Percentiles rank a stretch among this genome's conserved stretches.
These are phyloP conservation scores for Tillandsia leiboldiana DNA, from an alignment of 176 grass and related monocot species.

Conservation along the genomic window DNA sequence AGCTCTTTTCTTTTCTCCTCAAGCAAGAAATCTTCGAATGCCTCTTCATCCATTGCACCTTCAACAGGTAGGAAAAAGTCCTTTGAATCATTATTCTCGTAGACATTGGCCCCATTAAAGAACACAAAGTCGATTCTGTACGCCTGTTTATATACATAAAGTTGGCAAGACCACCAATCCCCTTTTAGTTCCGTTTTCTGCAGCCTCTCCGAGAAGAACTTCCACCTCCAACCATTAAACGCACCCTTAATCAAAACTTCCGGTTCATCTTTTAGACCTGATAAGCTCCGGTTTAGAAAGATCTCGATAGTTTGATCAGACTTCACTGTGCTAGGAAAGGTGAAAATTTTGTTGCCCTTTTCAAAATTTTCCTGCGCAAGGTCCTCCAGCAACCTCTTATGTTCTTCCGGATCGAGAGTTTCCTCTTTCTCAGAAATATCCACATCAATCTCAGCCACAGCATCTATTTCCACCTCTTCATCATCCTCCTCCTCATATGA, in stretches of 20 bases:
- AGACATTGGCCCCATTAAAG: conserved; percentile 56
- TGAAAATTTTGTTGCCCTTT: conserved; percentile 46
- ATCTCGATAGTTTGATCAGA: conserved; percentile 43
- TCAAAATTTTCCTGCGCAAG: conserved; percentile 60
- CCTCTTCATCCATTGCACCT: conserved; percentile 50
- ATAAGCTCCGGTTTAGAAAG: conserved; percentile 59
- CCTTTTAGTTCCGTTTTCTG: conserved; percentile 58
- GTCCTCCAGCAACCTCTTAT: conserved; percentile 34
- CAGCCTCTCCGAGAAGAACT: conserved; percentile 59
- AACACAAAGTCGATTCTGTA: conserved; percentile 97
- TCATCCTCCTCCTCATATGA: neutral
- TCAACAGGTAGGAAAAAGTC: conserved; percentile 67
- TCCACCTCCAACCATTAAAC: conserved; percentile 95
- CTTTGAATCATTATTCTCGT: conserved; percentile 71
- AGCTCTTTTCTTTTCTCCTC: conserved; percentile 69
- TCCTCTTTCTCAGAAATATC: conserved; percentile 7
- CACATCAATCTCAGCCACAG: conserved; percentile 18
- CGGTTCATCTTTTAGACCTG: conserved; percentile 40
- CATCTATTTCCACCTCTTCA: conserved; percentile 6
- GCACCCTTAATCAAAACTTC: conserved; percentile 72
- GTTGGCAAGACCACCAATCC: conserved; percentile 90
- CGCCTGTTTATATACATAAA: conserved; percentile 80
- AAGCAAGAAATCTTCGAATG: conserved; percentile 72
- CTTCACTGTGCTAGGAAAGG: conserved; percentile 53
- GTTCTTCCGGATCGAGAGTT: conserved; percentile 30